These are phyloP conservation scores for Thielaviopsis musarum DNA, from an alignment of 2,329 filamentous ascomycete species.

Conservation along the genomic window DNA sequence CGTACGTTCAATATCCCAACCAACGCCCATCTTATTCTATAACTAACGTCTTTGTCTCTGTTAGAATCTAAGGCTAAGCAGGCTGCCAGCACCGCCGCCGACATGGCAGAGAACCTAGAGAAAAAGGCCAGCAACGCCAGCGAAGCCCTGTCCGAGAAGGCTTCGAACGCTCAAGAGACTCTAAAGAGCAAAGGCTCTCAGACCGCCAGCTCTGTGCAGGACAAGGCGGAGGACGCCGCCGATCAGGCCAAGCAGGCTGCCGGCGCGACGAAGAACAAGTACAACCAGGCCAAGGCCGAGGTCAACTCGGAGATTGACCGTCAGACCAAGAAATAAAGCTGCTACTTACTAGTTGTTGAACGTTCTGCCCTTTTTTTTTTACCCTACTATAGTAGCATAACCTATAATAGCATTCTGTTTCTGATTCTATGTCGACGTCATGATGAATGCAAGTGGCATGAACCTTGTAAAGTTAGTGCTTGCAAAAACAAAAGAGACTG, in stretches of 20 bases:
- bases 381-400: too few relatives aligned
- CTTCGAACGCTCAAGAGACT: slow-evolving; percentile 26
- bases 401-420: too few relatives aligned
- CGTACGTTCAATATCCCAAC: slow-evolving; percentile 24
- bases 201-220: slow-evolving; percentile 20
- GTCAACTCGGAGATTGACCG: slow-evolving; percentile 22
- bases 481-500: too few relatives aligned
- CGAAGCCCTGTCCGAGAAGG: slow-evolving; percentile 25
- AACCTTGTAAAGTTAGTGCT: too few relatives aligned
- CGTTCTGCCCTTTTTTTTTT: too few relatives aligned
- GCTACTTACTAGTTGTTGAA: too few relatives aligned
- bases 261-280: slow-evolving; percentile 26
- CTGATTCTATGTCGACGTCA: too few relatives aligned
- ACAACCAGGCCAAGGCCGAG: slow-evolving; percentile 24
- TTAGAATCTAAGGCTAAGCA: slow-evolving; percentile 16
- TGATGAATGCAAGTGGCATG: too few relatives aligned
- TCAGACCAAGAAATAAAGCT: background rate
- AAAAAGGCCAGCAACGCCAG: slow-evolving; percentile 26
- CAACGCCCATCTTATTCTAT: background rate
- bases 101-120: slow-evolving; percentile 20
- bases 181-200: slow-evolving; percentile 17
- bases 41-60: background rate
- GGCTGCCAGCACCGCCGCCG: slow-evolving; percentile 17
- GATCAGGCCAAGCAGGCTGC: slow-evolving; percentile 27
- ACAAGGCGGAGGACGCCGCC: slow-evolving; percentile 18